Conservation (phyloP, 441 rosid genomes). For the Brassica balearica region DNA sequence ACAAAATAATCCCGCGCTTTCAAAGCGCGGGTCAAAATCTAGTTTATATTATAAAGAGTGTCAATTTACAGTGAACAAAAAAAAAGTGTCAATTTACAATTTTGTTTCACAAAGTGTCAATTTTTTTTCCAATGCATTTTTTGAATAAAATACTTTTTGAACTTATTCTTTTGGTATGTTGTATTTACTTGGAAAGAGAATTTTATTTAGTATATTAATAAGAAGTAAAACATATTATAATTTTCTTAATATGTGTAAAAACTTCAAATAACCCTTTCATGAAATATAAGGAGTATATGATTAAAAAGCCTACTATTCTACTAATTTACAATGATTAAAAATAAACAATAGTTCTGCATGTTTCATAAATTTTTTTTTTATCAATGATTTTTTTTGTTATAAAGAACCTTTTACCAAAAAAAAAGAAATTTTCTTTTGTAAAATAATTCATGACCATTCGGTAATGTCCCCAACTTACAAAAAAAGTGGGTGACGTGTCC, state of each 20-base stretch:
- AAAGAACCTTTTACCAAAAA: background rate
- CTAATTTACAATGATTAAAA: background rate
- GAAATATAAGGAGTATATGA: background rate
- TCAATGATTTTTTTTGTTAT: too few relatives aligned
- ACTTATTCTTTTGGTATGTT: background rate
- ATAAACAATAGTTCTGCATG: background rate
- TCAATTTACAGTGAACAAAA: background rate
- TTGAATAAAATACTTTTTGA: background rate
- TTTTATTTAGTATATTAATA: background rate
- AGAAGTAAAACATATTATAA: background rate
- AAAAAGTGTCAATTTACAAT: background rate
- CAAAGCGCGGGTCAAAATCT: too few relatives aligned
- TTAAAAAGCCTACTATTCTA: background rate
- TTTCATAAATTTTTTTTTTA: background rate
- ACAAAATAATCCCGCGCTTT: too few relatives aligned
- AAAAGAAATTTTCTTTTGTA: background rate
- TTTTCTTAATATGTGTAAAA: background rate
- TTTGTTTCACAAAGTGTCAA: background rate
- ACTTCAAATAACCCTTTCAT: background rate
- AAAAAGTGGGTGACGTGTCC: constrained; percentile 19
- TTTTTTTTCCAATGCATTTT: background rate
- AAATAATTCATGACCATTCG: constrained; percentile 2
- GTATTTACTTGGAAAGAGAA: background rate
- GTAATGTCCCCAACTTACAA: background rate
- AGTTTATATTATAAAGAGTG: background rate